phyloP scores from a whole-genome alignment of 441 rosid species.

The Aquilaria agallochum region DNA sequence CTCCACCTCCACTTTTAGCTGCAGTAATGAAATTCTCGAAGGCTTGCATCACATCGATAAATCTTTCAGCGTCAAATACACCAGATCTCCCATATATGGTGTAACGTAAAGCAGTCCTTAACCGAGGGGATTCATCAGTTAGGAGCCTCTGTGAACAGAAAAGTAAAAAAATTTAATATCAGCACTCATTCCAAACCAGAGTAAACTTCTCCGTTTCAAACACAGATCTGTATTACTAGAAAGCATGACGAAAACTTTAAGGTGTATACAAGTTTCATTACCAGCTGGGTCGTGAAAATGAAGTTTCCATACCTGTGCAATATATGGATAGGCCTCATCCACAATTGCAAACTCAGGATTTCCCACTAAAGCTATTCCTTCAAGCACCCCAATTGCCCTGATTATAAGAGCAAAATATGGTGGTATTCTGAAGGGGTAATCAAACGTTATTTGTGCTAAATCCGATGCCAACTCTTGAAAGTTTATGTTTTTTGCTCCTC shows the following conservation, averaged over 20 bases:
- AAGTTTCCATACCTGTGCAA: constrained; percentile 72
- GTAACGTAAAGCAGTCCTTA: constrained; percentile 84
- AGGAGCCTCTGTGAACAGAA: constrained; percentile 67
- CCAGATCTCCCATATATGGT: constrained; percentile 92
- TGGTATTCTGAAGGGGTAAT: constrained; percentile 97
- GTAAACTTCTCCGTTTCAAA: too few species aligned
- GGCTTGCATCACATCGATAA: constrained; percentile 99
- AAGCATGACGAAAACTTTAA: neutral
- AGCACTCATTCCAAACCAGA: constrained; percentile 2
- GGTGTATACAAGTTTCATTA: too few species aligned
- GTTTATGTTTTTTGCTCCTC: constrained; percentile 90
- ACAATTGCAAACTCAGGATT: constrained; percentile 95
- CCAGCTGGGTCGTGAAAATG: neutral
- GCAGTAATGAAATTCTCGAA: constrained; percentile 93
- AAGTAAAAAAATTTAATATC: constrained; percentile 1
- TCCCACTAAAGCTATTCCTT: constrained; percentile 96
- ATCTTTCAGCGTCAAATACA: constrained; percentile 97
- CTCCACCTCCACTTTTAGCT: constrained; percentile 99
- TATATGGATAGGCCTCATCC: constrained; percentile 97
- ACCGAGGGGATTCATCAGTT: constrained; percentile 90
- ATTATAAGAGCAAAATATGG: constrained; percentile 97
- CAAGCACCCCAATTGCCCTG: constrained; percentile 95
- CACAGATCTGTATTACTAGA: neutral
- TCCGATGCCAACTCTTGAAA: constrained; percentile 97
- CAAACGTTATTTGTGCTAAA: constrained; percentile 96